Base-by-base conservation (phyloP, 2,329 filamentous ascomycete genomes). In the Grosmannia huntii region DNA sequence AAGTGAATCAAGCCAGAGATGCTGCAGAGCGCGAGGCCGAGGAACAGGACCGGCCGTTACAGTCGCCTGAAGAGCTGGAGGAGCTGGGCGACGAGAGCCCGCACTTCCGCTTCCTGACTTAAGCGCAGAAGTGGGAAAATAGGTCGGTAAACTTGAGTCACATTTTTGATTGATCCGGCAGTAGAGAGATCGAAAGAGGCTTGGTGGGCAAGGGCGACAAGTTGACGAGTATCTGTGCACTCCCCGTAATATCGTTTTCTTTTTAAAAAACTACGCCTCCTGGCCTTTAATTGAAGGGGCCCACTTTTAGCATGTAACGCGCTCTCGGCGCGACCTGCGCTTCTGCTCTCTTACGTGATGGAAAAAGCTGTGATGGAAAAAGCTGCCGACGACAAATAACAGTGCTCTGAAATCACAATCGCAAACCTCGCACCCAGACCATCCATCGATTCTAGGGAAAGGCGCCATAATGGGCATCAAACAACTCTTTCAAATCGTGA, bases 401-500 rank as follows among this genome's bases (percentile, higher is more conserved):
- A 31, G 16, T 16, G 9, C 19, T 33, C 23, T 12, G 19, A 3
- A 27, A 49, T 10, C 7, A 14, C 11, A 50, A 50, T 28, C 23
- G 16, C 5, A 28, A 50, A 23, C 31, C 48, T 4, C 3, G 14
- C n/a, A 21, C 12, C 1, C 9, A 6, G 16, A 11, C 50, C 28
- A 21, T 11, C 28, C n/a, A 21, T 38, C 51, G 51, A 28, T 9
- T 9, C 11, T 4, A n/a, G 7, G 19, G 6, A 21, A 27, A 41
- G 25, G 2, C 50, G 66, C 65, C 64, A 75, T 64, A 48, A 84
- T 83, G 78, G 79, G 82, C 71, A 85, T 85, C 66, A 86, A 85
- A 77, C 83, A 88, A 66, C 81, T 94, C 50, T 90, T 86, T 71
- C 80, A 83, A 64, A 86, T 94, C 71, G 90, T 94, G 73, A 87